Percentiles rank a stretch among this genome's conserved stretches.
These are phyloP conservation scores for Rhodotorula toruloides DNA, from an alignment of 768 basidiomycete genomes.

Conservation along the genomic window DNA sequence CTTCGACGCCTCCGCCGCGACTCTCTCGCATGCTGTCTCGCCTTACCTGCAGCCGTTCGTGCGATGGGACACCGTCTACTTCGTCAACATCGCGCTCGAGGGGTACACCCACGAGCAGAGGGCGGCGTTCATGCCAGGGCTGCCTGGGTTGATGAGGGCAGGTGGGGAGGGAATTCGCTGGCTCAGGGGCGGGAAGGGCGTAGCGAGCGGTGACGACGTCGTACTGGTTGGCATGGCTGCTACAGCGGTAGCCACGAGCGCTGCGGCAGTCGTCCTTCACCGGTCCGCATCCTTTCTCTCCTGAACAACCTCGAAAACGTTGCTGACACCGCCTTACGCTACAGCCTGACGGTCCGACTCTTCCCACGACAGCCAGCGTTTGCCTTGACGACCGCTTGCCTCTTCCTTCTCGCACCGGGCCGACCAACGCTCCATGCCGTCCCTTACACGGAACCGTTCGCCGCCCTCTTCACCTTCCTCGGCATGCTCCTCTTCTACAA, in stretches of 20 bases:
- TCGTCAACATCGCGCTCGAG: slow-evolving; percentile 60
- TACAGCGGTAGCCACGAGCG: slow-evolving; percentile 40
- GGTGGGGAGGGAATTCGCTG: slow-evolving; percentile 32
- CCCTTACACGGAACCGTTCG: slow-evolving; percentile 79
- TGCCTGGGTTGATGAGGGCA: slow-evolving; percentile 53
- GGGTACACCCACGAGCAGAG: slow-evolving; percentile 67
- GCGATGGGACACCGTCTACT: slow-evolving; percentile 88
- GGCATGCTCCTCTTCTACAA: slow-evolving; percentile 50
- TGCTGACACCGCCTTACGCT: slow-evolving; percentile 41
- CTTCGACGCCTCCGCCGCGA: slow-evolving; percentile 11
- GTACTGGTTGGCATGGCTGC: slow-evolving; percentile 26
- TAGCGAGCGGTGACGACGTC: not conserved
- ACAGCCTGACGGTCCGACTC: slow-evolving; percentile 52
- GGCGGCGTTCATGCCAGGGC: slow-evolving; percentile 79
- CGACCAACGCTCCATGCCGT: slow-evolving; percentile 67
- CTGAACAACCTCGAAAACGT: slow-evolving; percentile 40
- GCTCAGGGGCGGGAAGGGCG: not conserved
- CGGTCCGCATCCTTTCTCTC: slow-evolving; percentile 48
- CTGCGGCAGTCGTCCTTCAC: slow-evolving; percentile 44
- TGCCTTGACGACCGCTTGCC: slow-evolving; percentile 58
- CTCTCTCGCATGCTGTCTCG: not conserved
- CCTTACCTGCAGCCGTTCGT: slow-evolving; percentile 45
- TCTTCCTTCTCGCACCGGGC: slow-evolving; percentile 75
- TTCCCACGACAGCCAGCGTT: slow-evolving; percentile 50
- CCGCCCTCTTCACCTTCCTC: slow-evolving; percentile 70